phyloP scores from a whole-genome alignment of 2,329 filamentous ascomycete genomes.

The Byssothecium circinans region DNA sequence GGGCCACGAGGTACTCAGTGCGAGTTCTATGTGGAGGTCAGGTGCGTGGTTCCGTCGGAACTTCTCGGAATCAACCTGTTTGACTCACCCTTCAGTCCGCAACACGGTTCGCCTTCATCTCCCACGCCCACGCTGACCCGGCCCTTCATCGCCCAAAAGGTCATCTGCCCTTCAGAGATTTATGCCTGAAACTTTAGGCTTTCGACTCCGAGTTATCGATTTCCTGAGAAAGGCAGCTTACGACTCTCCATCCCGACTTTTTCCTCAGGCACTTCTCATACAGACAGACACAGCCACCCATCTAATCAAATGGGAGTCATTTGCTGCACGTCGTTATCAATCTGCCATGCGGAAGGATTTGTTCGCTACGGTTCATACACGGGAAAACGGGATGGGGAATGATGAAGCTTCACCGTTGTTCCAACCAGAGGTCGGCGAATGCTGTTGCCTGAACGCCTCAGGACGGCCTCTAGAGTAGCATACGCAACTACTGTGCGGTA shows the following conservation, averaged over 20 bases:
- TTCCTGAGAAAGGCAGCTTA: conserved; percentile 19
- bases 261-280: conserved; percentile 25
- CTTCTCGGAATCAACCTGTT: conserved; percentile 24
- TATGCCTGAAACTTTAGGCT: conserved; percentile 24
- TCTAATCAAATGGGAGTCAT: conserved; percentile 26
- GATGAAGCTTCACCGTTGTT: conserved; percentile 16
- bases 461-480: conserved; percentile 9
- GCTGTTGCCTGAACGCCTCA: conserved; percentile 35
- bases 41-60: too few species aligned
- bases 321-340: background rate
- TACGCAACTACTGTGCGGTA: conserved; percentile 12
- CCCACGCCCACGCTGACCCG: conserved; percentile 14
- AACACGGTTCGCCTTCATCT: conserved; percentile 20
- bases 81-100: too few species aligned
- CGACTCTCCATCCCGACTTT: conserved; percentile 26
- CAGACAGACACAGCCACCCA: conserved; percentile 26
- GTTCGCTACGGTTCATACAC: conserved; percentile 9
- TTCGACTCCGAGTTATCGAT: conserved; percentile 3
- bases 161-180: conserved; percentile 37
- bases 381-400: conserved; percentile 8
- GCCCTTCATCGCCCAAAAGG: conserved; percentile 22
- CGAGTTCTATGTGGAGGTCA: too few species aligned
- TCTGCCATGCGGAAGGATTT: conserved; percentile 18
- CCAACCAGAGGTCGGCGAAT: conserved; percentile 32
- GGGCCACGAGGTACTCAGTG: conserved; percentile 19